Evolutionary conservation across 1,284 basidiomycete species (phyloP), one percentile per base, ranked within the genome.

Genomic region (Irpex sp.): DNA sequence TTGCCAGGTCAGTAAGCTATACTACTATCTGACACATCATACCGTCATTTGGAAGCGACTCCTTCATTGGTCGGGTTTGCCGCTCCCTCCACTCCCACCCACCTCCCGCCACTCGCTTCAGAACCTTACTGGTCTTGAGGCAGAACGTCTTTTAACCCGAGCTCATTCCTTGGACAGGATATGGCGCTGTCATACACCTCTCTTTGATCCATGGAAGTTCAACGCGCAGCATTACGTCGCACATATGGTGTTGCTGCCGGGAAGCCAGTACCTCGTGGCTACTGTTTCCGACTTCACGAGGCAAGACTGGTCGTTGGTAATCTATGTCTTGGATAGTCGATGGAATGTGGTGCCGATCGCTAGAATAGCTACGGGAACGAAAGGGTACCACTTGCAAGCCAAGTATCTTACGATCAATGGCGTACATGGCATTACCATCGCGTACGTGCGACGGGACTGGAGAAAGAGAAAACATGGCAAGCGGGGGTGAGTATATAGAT

Each of bases 41-140:
- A 80, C 87, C 15, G 74, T 82, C 60, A 82, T 91, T 54, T 92
- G 89, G 89, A 87, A 86, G 70, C 81, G 82, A 21, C 83, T 88
- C 65, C 75, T 91, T 60, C 73, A 75, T 44, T 73, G 76, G 13
- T 76, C 88, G 64, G 77, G 77, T 47, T 77, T 86, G 21, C 85
- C 82, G 13, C 74, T 87, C 21, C 84, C 87, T 3, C 85, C 85
- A 1, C 74, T 88, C 2, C 87, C 87, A 1, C 88, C 87, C 0
- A 85, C 84, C 0, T 77, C 80, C 59, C 79, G 80, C 15, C 83
- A 85, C 65, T 74, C 74, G 34, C 69, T 78, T 15, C 69, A 71
- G 5, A 71, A 74, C 55, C 69, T 81, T 37, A 82, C 80, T 3
- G 81, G 82, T 55, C 78, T 83, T 37, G 88, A 91, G 65, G 80